phyloP scores from a whole-genome alignment of 495 filamentous ascomycete species.

The Patellaria atrata region DNA sequence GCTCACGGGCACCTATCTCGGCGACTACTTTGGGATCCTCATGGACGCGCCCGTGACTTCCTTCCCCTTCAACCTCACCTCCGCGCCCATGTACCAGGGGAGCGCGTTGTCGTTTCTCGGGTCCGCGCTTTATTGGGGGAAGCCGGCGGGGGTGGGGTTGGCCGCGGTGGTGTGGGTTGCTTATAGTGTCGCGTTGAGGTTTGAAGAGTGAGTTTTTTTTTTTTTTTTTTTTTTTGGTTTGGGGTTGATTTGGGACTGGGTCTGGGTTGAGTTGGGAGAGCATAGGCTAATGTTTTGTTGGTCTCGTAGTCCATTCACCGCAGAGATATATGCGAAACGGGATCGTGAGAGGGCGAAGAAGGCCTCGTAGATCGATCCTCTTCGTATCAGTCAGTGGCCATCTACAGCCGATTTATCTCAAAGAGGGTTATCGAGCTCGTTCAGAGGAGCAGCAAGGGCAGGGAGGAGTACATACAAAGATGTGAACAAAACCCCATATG shows the following conservation, averaged over 20 bases:
- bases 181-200: slow-evolving; percentile 72
- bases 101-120: slow-evolving; percentile 85
- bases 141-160: slow-evolving; percentile 72
- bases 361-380: slow-evolving; percentile 17
- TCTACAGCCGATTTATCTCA: too few relatives aligned
- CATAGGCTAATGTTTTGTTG: too few relatives aligned
- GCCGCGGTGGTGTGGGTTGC: slow-evolving; percentile 59
- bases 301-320: slow-evolving; percentile 66
- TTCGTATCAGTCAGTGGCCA: too few relatives aligned
- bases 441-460: too few relatives aligned
- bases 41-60: slow-evolving; percentile 88
- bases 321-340: slow-evolving; percentile 85
- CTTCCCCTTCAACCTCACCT: slow-evolving; percentile 90
- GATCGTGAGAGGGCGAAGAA: slow-evolving; percentile 38
- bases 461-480: too few relatives aligned
- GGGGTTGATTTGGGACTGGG: not conserved
- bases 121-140: slow-evolving; percentile 74
- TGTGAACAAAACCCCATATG: too few relatives aligned
- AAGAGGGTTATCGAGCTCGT: too few relatives aligned
- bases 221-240: slow-evolving; percentile 4
- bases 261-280: not conserved
- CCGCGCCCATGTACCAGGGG: slow-evolving; percentile 94
- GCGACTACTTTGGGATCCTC: slow-evolving; percentile 96
- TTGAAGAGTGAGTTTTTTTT: slow-evolving; percentile 57
- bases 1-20: slow-evolving; percentile 89